These are phyloP conservation scores for Blepharisma undulans DNA, from an alignment of 169 alveolate species.

Conservation along the genomic window DNA sequence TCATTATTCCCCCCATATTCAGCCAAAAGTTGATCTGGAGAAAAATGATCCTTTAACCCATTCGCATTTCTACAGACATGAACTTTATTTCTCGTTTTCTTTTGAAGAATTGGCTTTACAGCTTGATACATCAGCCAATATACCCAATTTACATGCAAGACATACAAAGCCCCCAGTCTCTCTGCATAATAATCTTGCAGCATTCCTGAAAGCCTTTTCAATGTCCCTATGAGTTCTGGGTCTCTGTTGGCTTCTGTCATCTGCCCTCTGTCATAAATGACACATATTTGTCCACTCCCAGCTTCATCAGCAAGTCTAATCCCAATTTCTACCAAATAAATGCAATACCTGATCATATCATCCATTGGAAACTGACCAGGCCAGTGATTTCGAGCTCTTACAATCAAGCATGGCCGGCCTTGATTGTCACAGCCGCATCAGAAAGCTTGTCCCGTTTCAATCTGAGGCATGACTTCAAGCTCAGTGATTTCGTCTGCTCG, in stretches of 20 bases:
- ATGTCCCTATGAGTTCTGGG: conserved; percentile 20
- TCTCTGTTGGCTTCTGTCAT: conserved; percentile 51
- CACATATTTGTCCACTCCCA: conserved; percentile 52
- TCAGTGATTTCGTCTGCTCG: conserved; percentile 52
- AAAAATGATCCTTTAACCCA: conserved; percentile 44
- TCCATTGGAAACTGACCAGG: conserved; percentile 53
- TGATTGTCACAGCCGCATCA: conserved; percentile 45
- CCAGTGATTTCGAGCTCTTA: conserved; percentile 49
- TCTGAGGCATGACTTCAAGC: conserved; percentile 9
- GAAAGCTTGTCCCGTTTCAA: conserved; percentile 51
- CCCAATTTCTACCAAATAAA: conserved; percentile 60
- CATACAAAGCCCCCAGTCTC: conserved; percentile 54
- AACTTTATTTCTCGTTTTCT: conserved; percentile 61
- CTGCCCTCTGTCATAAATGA: conserved; percentile 68
- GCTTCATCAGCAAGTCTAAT: conserved; percentile 44
- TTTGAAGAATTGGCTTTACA: conserved; percentile 56
- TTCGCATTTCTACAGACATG: conserved; percentile 41
- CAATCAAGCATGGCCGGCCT: conserved; percentile 47
- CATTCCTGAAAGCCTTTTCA: conserved; percentile 33
- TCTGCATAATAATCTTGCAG: conserved; percentile 72
- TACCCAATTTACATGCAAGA: conserved; percentile 65
- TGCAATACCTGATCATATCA: conserved; percentile 44
- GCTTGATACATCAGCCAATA: conserved; percentile 51
- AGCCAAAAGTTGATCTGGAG: conserved; percentile 41
- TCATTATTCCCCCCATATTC: conserved; percentile 63